Evolutionary conservation across 345 rosid species (phyloP).

Genomic region (Isatis tinctoria): DNA sequence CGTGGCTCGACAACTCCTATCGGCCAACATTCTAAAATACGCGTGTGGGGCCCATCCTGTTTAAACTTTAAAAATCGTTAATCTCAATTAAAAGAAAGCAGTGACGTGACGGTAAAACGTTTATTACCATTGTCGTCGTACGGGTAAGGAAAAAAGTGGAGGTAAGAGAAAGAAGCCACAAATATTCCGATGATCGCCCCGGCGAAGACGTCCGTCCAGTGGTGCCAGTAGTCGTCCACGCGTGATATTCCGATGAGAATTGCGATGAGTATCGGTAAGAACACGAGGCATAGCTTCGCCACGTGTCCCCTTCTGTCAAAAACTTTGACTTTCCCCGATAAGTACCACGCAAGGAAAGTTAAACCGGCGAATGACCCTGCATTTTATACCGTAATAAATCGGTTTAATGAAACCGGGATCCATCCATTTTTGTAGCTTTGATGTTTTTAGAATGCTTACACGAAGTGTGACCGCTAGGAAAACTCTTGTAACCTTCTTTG

Average conservation of each 20-base stretch:
- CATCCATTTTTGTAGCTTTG: not conserved
- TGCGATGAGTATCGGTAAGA: slow-evolving; percentile 51
- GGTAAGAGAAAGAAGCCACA: slow-evolving; percentile 47
- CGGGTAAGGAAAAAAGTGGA: slow-evolving; percentile 58
- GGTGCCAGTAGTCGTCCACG: slow-evolving; percentile 70
- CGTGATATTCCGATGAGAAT: slow-evolving; percentile 54
- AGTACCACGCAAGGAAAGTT: slow-evolving; percentile 53
- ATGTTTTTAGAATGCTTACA: slow-evolving; percentile 30
- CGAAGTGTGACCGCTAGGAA: slow-evolving; percentile 69
- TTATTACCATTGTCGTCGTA: slow-evolving; percentile 37
- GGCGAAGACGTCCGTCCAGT: slow-evolving; percentile 66
- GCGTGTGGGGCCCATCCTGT: slow-evolving; percentile 65
- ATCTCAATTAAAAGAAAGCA: not conserved
- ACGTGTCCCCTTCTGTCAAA: slow-evolving; percentile 53
- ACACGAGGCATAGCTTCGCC: slow-evolving; percentile 49
- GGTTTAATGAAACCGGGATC: not conserved
- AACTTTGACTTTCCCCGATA: slow-evolving; percentile 61
- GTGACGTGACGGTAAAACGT: not conserved
- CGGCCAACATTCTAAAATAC: slow-evolving; percentile 41
- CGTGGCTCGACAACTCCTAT: slow-evolving; percentile 23
- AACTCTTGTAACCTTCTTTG: slow-evolving; percentile 74
- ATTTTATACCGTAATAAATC: not conserved
- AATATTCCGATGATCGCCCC: slow-evolving; percentile 52
- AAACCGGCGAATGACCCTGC: slow-evolving; percentile 77
- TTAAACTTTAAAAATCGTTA: not conserved